Conservation (phyloP, 352 stramenopile genomes). For the Pythium guiyangense region DNA sequence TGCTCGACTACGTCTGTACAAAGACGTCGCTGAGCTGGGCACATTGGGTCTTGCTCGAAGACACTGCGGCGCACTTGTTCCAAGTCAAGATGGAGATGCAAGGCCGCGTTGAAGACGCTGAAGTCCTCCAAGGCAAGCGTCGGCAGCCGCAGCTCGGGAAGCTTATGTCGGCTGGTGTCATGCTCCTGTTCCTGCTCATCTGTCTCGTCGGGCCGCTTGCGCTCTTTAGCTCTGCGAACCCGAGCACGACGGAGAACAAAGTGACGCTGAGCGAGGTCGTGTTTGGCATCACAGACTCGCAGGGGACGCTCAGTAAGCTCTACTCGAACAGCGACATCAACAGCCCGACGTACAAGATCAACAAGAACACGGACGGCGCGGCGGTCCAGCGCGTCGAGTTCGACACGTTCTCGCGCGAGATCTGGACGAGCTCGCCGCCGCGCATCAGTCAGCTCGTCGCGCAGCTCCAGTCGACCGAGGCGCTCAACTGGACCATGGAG, state of each 20-base stretch:
- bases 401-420: conserved; percentile 66
- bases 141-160: conserved; percentile 67
- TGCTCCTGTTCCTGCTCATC: conserved; percentile 72
- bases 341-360: conserved; percentile 57
- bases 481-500: conserved; percentile 67
- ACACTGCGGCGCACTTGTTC: conserved; percentile 77
- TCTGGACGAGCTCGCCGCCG: conserved; percentile 70
- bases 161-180: conserved; percentile 65
- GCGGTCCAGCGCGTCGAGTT: conserved; percentile 78
- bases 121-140: conserved; percentile 76
- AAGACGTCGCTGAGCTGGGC: conserved; percentile 78
- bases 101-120: conserved; percentile 49
- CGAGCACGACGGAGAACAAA: conserved; percentile 67
- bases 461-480: conserved; percentile 63
- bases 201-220: conserved; percentile 74
- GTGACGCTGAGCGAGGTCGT: conserved; percentile 55
- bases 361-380: conserved; percentile 65
- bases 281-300: conserved; percentile 70
- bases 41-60: conserved; percentile 83
- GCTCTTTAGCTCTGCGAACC: conserved; percentile 86
- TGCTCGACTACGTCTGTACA: conserved; percentile 85
- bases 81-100: conserved; percentile 79
- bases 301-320: conserved; percentile 70
- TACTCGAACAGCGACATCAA: conserved; percentile 77
- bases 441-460: conserved; percentile 63